Base-by-base conservation (phyloP, 176 grass and related monocot genomes). In the Paspalum notatum region DNA sequence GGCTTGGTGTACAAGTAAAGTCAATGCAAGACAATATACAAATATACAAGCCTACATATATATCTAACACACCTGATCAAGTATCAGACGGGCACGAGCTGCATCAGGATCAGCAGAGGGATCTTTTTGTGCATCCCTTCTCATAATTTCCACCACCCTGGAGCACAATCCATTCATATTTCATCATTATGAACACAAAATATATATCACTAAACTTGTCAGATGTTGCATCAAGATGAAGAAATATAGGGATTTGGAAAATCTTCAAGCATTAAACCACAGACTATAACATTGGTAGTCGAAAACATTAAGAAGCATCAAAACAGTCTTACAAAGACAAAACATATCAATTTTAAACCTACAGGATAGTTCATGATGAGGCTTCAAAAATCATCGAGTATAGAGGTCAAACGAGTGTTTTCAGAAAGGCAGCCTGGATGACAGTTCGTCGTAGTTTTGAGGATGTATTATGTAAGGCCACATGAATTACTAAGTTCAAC, bases 81-180 rank as follows among this genome's bases (percentile, higher is more conserved):
- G 48, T 84, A 98, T 68, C 66, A 89, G 73, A 52, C 84, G 87
- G 64, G 95, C 95, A 71, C 81, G 86, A 59, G 83, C 83, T 57
- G 75, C 92, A 88, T 91, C 83, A 81, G 75, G 67, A 45, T 93
- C 82, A 60, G 27, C 72, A 49, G 77, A 68, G 71, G 92, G 95
- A 82, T 98, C 95, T 55, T 91, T 91, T 62, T 88, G 74, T 54
- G 95, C 90, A 76, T 98, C 95, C 67, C 39, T 89, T 82, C 52
- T 87, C 90, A 98, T 95, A 89, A 98, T 93, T 56, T 93, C 90
- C 68, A 91, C 57, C 56, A 98, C 96, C 85, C 96, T 98, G 67
- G 44, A 84, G 63, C 62, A 87, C 37, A 73, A 79, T 37, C 62
- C n/a, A 61, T 32, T 32, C 38, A 71, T 43, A 9, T 24, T 59